A percentile compares a stretch with the other conserved stretches of the same genome.
Evolutionary conservation across 2,329 filamentous ascomycete species (phyloP).

Genomic region (Xylaria sp.): DNA sequence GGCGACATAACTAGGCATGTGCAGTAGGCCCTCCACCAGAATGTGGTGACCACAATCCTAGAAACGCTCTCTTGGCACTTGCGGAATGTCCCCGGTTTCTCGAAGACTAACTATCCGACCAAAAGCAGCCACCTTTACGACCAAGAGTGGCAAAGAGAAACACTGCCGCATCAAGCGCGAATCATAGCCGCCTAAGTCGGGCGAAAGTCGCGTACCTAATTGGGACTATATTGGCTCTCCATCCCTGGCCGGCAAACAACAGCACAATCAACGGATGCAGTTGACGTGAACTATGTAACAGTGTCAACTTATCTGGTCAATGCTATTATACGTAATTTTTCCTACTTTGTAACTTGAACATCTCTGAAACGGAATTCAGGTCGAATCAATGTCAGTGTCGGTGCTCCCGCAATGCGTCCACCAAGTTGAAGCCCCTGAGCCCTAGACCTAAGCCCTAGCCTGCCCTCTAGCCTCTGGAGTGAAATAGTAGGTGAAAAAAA

Average conservation of each 20-base stretch:
- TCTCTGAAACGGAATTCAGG: no score
- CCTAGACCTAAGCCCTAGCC: background rate
- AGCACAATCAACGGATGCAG: no score
- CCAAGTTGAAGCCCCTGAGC: slow-evolving; percentile 4
- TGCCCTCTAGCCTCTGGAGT: background rate
- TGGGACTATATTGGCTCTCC: no score
- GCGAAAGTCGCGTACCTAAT: background rate
- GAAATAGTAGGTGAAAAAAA: background rate
- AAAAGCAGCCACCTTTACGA: slow-evolving; percentile 2
- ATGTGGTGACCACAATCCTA: background rate
- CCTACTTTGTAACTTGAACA: no score
- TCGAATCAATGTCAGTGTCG: slow-evolving; percentile 11
- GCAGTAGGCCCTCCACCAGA: no score
- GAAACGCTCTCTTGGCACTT: slow-evolving; percentile 11
- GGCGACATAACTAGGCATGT: slow-evolving; percentile 2
- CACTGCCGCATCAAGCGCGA: background rate
- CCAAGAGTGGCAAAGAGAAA: background rate
- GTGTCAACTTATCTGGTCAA: no score
- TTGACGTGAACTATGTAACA: no score
- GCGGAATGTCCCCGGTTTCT: slow-evolving; percentile 16
- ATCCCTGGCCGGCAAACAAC: no score
- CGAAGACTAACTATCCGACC: background rate
- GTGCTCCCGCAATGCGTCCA: no score
- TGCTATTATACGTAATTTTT: no score
- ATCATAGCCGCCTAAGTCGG: background rate